Evolutionary conservation across 2,329 filamentous ascomycete genomes (phyloP), one percentile per base, ranked within the genome.

Genomic region (Pseudogymnoascus sp.): DNA sequence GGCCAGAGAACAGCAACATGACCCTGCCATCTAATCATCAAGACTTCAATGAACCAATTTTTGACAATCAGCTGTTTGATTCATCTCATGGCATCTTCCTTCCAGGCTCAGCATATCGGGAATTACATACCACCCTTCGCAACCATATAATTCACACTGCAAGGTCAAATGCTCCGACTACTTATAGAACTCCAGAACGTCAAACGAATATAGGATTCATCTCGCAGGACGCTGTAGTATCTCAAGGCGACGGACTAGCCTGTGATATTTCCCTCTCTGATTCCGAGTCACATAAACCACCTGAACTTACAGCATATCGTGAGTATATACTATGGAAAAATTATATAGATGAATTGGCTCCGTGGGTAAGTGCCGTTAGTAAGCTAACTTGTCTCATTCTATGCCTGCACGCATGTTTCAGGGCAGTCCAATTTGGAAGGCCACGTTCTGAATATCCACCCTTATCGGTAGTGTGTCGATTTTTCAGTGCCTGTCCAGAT

Each of bases 71-170:
- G 11, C 60, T 67, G 2, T 67, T 65, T 53, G 65, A 63, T 40
- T 59, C 62, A 19, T 31, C 33, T 10, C 72, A 72, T 59, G 78
- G 78, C 60, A 75, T 81, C 19, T 81, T 81, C 64, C 66, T 79
- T 2, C 78, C 79, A 1, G 79, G 78, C 1, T 79, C 78, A 1
- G 75, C 76, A 0, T 81, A 80, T 38, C 77, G 79, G 62, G 77
- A 79, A 44, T 70, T 80, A 1, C 78, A 80, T 62, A 77, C 77
- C 1, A 77, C 77, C 1, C 67, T 81, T 1, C 73, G 78, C 15
- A 76, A 78, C 56, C 75, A 77, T 23, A 74, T 80, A 21, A 76
- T 81, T 17, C 76, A 77, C 31, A 78, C 79, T 21, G 77, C 76
- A 3, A 73, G 74, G 6, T 77, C 79, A 1, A 75, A 73, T 63